Percentiles rank a stretch among this genome's conserved stretches.
phyloP scores from a whole-genome alignment of 2,329 filamentous ascomycete genomes.

The Botrytis fragariae region DNA sequence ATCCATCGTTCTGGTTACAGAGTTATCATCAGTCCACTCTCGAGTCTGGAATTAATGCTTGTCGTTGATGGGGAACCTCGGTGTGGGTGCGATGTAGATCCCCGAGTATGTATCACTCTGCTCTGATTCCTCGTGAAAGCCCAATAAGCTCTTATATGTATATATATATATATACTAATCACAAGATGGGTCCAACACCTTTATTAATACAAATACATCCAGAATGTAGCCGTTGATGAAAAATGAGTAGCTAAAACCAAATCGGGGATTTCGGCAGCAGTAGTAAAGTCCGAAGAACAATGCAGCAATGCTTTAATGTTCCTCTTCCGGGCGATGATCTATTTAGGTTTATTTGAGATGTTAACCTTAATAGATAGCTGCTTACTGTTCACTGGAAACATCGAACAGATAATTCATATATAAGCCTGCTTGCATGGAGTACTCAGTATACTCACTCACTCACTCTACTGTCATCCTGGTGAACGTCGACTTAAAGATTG shows the following conservation, averaged over 20 bases:
- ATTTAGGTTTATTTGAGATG: neutral
- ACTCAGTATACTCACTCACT: too few species aligned
- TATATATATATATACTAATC: too few species aligned
- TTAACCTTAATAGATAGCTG: neutral
- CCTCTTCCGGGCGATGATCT: neutral
- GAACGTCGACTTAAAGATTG: too few species aligned
- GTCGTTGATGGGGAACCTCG: neutral
- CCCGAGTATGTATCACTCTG: neutral
- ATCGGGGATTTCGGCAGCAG: neutral
- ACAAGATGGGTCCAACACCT: neutral
- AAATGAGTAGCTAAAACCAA: neutral
- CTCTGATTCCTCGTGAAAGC: neutral
- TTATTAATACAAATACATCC: neutral
- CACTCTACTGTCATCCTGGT: too few species aligned
- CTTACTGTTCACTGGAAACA: neutral
- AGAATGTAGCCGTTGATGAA: neutral
- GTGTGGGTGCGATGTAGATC: neutral
- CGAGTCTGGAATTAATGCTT: neutral
- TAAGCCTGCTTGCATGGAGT: too few species aligned
- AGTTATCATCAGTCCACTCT: neutral
- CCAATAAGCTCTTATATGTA: neutral
- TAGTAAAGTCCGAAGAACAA: neutral
- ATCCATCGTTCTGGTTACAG: conserved; percentile 2
- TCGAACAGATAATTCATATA: too few species aligned
- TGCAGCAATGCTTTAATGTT: neutral